Percentiles rank a stretch among this genome's conserved stretches.
Conservation (phyloP, 345 rosid genomes). For the Moricandia arvensis region DNA sequence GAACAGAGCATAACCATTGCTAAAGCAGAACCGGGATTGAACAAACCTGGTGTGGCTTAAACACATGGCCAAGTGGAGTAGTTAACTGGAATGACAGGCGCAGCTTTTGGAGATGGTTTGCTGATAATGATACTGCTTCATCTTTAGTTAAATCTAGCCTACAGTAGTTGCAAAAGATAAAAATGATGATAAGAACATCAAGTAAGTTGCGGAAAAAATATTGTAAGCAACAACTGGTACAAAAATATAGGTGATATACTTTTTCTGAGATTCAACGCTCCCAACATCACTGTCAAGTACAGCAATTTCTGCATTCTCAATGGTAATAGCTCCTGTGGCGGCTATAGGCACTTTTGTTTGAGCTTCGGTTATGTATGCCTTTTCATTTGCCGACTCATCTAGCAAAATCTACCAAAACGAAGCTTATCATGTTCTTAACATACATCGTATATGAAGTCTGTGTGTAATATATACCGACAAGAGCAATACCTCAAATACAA, state of each 20-base stretch:
- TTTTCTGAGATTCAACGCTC: constrained; percentile 66
- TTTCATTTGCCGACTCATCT: constrained; percentile 59
- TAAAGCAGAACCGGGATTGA: not conserved
- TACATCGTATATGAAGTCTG: constrained; percentile 13
- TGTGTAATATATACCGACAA: not conserved
- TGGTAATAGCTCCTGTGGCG: constrained; percentile 59
- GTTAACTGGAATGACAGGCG: constrained; percentile 69
- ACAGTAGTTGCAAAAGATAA: constrained; percentile 8
- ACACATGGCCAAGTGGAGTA: constrained; percentile 62
- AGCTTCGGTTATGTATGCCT: constrained; percentile 60
- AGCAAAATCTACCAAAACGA: constrained; percentile 48
- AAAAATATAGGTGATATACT: constrained; percentile 42
- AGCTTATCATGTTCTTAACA: not conserved
- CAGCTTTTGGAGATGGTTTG: constrained; percentile 95
- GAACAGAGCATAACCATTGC: constrained; percentile 1
- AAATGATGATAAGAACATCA: constrained; percentile 11
- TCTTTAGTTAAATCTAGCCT: constrained; percentile 79
- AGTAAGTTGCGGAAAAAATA: not conserved
- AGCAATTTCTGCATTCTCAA: constrained; percentile 70
- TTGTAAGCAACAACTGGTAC: not conserved
- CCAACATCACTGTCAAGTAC: constrained; percentile 88
- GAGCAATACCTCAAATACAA: constrained; percentile 76
- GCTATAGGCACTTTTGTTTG: constrained; percentile 58
- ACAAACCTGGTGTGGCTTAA: constrained; percentile 94
- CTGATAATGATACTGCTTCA: constrained; percentile 62